Conservation (phyloP, 768 basidiomycete genomes). For the Mycena maculata region DNA sequence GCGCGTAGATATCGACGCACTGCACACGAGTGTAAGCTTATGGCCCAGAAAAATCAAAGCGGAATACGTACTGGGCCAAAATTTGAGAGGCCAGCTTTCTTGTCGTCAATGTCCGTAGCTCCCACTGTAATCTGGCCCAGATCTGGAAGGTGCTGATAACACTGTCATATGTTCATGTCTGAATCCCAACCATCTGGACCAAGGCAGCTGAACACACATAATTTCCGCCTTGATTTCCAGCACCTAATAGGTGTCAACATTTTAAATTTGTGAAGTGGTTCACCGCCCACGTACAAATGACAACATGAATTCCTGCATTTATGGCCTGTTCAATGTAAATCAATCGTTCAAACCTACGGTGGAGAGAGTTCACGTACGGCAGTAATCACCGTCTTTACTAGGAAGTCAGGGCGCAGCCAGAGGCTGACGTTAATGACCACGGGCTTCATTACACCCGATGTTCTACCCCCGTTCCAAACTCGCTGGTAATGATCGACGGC, state of each 20-base stretch:
- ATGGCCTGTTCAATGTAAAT: no score
- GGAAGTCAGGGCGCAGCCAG: background rate
- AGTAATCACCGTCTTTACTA: no score
- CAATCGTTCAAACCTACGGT: no score
- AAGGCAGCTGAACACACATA: no score
- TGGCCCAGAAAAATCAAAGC: background rate
- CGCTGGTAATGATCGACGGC: background rate
- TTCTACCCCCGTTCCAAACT: background rate
- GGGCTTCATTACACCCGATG: background rate
- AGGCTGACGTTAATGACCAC: background rate
- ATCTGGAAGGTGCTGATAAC: background rate
- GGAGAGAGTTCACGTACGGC: no score
- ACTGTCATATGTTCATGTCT: background rate
- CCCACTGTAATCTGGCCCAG: background rate
- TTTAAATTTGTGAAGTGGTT: no score
- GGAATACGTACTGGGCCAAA: background rate
- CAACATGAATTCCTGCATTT: no score
- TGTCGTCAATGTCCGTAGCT: background rate
- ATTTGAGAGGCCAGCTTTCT: background rate
- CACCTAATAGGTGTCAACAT: no score
- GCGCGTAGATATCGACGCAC: constrained; percentile 1
- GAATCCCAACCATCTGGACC: no score
- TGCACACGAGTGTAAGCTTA: background rate
- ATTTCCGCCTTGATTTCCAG: no score
- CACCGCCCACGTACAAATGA: no score